Base-by-base conservation (phyloP, 2,329 filamentous ascomycete species). In the Verticillium nubilum region DNA sequence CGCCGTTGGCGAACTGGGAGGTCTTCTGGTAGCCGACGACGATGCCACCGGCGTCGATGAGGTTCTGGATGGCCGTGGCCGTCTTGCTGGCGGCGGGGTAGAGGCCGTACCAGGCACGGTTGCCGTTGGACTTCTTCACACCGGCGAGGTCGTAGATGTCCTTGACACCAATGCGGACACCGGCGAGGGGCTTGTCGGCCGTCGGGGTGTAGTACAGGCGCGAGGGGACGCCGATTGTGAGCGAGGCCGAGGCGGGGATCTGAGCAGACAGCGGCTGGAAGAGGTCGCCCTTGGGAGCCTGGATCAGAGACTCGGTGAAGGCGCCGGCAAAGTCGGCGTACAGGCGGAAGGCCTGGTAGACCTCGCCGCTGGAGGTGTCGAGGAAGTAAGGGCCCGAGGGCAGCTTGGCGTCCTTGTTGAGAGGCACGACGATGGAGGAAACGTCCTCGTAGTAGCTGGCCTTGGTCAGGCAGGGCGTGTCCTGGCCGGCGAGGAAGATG, bases 121-220 rank as follows among this genome's bases (percentile, higher is more conserved):
- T 86, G 2, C 84, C 83, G 57, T 78, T 77, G 15, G 76, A 75
- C 0, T 80, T 85, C 35, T 76, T 76, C 2, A 86, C 68, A 2
- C 86, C 86, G 1, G 63, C 76, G 42, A 88, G 70, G 62, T 86
- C 76, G 65, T 79, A 85, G 54, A 87, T 83, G 63, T 89, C 86
- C 68, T 89, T 89, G 58, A 88, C 76, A 0, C 79, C 85, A 0
- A 88, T 68, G 19, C 86, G 78, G 3, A 86, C 78, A 19, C 86
- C 86, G 5, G 83, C 81, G 0, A 89, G 74, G 1, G 85, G 85
- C 65, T 83, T 79, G n/a, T 77, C 73, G 0, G 70, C 65, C 0
- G 80, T 83, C 53, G 76, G 79, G 2, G 76, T 80, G 69, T 76
- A 85, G 71, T 87, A 87, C 0, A 88, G 72, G 10, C 86, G 77